Percentiles rank a stretch among this genome's conserved stretches.
Conservation (phyloP, 345 rosid genomes). For the Syzygium oleosum region DNA sequence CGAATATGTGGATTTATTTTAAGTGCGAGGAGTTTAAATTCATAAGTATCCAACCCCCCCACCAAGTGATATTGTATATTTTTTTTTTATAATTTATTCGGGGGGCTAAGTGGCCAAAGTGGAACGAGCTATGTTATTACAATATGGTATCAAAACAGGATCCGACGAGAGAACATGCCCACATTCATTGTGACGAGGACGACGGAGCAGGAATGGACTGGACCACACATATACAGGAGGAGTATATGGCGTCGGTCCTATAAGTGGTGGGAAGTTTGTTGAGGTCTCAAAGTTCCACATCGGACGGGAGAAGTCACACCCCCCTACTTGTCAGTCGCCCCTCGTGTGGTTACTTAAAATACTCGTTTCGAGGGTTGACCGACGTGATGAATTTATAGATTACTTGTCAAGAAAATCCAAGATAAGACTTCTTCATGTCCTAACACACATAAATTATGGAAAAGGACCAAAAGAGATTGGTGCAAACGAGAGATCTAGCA, state of each 20-base stretch:
- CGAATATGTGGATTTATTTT: too few species aligned
- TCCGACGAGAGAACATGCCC: not conserved
- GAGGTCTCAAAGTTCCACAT: not conserved
- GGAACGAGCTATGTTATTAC: not conserved
- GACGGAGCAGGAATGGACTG: not conserved
- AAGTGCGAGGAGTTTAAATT: too few species aligned
- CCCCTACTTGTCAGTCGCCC: not conserved
- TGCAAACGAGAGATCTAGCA: not conserved
- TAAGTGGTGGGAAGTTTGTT: not conserved
- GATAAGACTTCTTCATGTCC: not conserved
- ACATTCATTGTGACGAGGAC: not conserved
- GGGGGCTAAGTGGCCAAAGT: not conserved
- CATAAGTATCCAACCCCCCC: too few species aligned
- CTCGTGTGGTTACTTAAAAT: not conserved
- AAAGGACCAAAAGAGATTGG: not conserved
- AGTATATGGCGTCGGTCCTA: not conserved
- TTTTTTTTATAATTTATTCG: too few species aligned
- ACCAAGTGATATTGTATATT: too few species aligned
- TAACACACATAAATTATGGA: not conserved
- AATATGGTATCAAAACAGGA: not conserved
- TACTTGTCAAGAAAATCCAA: not conserved
- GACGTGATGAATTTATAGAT: not conserved
- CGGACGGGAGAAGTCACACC: not conserved
- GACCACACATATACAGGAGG: not conserved
- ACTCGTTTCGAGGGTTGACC: not conserved